Conservation (phyloP, 2,329 filamentous ascomycete genomes). For the Colletotrichum karsti region DNA sequence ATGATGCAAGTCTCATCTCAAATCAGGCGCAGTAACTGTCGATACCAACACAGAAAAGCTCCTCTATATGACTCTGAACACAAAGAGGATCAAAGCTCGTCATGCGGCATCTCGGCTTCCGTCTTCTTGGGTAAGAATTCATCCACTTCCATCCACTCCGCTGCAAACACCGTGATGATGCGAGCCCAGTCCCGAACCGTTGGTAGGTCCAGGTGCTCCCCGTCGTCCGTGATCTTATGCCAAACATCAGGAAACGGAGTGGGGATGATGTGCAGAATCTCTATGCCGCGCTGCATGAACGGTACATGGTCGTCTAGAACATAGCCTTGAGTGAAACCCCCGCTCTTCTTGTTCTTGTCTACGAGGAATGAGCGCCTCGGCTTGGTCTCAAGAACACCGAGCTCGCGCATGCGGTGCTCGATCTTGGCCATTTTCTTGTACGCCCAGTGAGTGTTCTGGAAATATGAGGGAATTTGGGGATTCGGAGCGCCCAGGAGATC, state of each 20-base stretch:
- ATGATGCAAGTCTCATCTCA: too few relatives aligned
- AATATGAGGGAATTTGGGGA: conserved; percentile 84
- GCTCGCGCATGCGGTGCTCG: conserved; percentile 76
- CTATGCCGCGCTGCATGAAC: conserved; percentile 86
- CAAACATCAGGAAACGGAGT: conserved; percentile 83
- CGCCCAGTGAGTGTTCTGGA: conserved; percentile 91
- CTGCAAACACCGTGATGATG: conserved; percentile 83
- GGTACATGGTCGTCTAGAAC: conserved; percentile 92
- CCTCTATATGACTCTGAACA: background rate
- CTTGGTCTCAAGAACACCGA: conserved; percentile 72
- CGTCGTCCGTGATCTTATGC: conserved; percentile 88
- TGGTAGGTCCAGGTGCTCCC: conserved; percentile 80
- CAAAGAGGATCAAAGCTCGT: conserved; percentile 15
- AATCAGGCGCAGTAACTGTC: too few relatives aligned
- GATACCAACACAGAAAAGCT: background rate
- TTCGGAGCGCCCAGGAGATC: conserved; percentile 81
- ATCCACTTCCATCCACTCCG: conserved; percentile 89
- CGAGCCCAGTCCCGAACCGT: conserved; percentile 89
- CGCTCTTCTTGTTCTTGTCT: conserved; percentile 64
- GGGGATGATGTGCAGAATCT: conserved; percentile 90
- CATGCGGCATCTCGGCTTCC: conserved; percentile 34
- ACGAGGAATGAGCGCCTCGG: conserved; percentile 68
- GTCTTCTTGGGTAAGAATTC: conserved; percentile 42
- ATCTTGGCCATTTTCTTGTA: conserved; percentile 80
- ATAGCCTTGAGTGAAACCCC: conserved; percentile 53